These are phyloP conservation scores for Rhizoclosmatium sp. DNA, from an alignment of 192 early-diverging fungal genomes.

Conservation along the genomic window DNA sequence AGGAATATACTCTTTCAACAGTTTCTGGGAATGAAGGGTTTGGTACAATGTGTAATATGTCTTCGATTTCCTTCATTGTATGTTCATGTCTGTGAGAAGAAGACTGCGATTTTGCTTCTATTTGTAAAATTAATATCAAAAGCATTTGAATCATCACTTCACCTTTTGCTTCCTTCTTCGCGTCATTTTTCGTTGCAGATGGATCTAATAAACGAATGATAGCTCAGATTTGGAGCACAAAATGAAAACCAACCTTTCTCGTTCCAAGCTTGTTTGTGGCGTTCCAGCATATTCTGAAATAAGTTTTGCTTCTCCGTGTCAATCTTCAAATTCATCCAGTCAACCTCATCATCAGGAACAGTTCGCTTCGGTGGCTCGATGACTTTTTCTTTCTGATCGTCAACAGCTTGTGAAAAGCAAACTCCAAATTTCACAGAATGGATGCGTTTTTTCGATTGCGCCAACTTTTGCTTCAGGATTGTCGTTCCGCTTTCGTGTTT, in stretches of 20 bases:
- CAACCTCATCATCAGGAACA: constrained; percentile 35
- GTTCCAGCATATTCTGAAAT: constrained; percentile 50
- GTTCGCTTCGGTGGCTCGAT: constrained; percentile 31
- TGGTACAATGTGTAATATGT: constrained; percentile 42
- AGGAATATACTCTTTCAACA: constrained; percentile 44
- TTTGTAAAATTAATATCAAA: too few species aligned
- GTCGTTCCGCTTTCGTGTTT: constrained; percentile 49
- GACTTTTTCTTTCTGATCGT: constrained; percentile 37
- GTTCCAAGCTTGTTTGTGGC: constrained; percentile 32
- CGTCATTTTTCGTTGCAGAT: neutral
- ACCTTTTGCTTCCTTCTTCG: neutral
- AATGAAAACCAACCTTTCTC: constrained; percentile 15
- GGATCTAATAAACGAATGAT: neutral
- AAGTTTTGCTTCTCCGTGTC: constrained; percentile 58
- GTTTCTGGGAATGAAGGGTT: constrained; percentile 42
- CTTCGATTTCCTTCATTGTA: constrained; percentile 52
- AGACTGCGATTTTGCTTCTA: too few species aligned
- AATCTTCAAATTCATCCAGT: constrained; percentile 56
- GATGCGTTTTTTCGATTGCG: constrained; percentile 53
- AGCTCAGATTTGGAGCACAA: neutral
- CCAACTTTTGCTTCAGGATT: constrained; percentile 54
- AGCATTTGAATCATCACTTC: neutral
- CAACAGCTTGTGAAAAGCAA: constrained; percentile 46
- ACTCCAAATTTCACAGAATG: constrained; percentile 60
- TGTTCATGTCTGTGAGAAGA: neutral